A percentile compares a stretch with the other conserved stretches of the same genome.
Conservation (phyloP, 345 rosid genomes). For the Salix suchowensis region DNA sequence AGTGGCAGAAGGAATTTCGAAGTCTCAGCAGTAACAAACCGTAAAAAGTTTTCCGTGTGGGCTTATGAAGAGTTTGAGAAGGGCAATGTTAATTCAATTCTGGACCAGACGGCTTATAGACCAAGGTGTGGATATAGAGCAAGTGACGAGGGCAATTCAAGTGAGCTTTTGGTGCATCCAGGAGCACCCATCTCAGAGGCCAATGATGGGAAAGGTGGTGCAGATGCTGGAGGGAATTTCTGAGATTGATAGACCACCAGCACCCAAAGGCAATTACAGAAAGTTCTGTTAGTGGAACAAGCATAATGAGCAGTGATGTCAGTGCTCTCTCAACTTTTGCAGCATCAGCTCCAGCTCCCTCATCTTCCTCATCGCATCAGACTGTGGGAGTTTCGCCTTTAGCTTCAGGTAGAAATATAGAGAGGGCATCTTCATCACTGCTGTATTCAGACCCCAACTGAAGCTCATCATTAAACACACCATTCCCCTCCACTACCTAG, state of each 20-base stretch:
- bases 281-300: constrained; percentile 28
- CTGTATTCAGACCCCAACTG: constrained; percentile 18
- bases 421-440: constrained; percentile 36
- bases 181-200: constrained; percentile 28
- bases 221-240: constrained; percentile 39
- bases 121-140: constrained; percentile 14
- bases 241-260: constrained; percentile 46
- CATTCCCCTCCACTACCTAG: not conserved
- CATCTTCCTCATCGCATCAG: constrained; percentile 46
- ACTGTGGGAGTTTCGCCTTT: constrained; percentile 38
- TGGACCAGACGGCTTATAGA: constrained; percentile 12
- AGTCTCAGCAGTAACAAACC: constrained; percentile 24
- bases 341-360: constrained; percentile 34
- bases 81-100: constrained; percentile 9
- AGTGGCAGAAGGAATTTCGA: constrained; percentile 28
- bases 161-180: constrained; percentile 30
- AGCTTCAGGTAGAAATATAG: constrained; percentile 31
- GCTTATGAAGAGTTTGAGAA: constrained; percentile 53
- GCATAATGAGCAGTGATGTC: constrained; percentile 35
- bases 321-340: constrained; percentile 40
- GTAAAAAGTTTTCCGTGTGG: constrained; percentile 53
- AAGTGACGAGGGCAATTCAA: constrained; percentile 16
- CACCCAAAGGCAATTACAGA: constrained; percentile 40
- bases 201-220: constrained; percentile 26
- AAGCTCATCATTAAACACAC: not conserved